These are phyloP conservation scores for Cladosporium sp. DNA, from an alignment of 2,329 filamentous ascomycete species.

Conservation along the genomic window DNA sequence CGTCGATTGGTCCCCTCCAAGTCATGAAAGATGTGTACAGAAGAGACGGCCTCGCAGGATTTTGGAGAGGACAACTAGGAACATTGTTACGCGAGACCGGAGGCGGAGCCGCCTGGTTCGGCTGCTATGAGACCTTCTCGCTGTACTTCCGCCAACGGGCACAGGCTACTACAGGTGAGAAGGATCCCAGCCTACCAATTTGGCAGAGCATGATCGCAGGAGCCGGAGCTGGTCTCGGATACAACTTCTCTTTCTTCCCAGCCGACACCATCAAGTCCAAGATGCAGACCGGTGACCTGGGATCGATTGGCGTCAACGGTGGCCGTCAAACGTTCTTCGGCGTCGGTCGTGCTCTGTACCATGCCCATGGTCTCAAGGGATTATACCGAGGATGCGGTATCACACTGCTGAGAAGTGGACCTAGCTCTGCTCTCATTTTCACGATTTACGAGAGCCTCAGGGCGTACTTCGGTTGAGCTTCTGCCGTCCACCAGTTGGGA, in stretches of 20 bases:
- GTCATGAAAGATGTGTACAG: constrained; percentile 77
- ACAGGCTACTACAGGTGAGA: constrained; percentile 32
- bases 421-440: constrained; percentile 97
- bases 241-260: constrained; percentile 96
- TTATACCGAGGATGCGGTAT: constrained; percentile 94
- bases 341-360: constrained; percentile 73
- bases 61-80: constrained; percentile 93
- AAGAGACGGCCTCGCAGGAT: constrained; percentile 76
- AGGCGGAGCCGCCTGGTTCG: constrained; percentile 93
- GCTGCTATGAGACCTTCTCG: constrained; percentile 73
- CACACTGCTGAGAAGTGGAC: constrained; percentile 79
- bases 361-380: constrained; percentile 73
- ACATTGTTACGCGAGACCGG: constrained; percentile 92
- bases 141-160: constrained; percentile 58
- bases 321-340: constrained; percentile 63
- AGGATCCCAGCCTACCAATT: constrained; percentile 61
- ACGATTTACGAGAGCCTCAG: constrained; percentile 89
- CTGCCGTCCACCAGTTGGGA: neutral
- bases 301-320: constrained; percentile 47
- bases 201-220: constrained; percentile 86
- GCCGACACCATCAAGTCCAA: constrained; percentile 96
- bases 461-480: constrained; percentile 17
- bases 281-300: constrained; percentile 78
- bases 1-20: constrained; percentile 50
- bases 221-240: constrained; percentile 82